Evolutionary conservation across 2,329 filamentous ascomycete genomes (phyloP).

Genomic region (Colletotrichum aenigma): DNA sequence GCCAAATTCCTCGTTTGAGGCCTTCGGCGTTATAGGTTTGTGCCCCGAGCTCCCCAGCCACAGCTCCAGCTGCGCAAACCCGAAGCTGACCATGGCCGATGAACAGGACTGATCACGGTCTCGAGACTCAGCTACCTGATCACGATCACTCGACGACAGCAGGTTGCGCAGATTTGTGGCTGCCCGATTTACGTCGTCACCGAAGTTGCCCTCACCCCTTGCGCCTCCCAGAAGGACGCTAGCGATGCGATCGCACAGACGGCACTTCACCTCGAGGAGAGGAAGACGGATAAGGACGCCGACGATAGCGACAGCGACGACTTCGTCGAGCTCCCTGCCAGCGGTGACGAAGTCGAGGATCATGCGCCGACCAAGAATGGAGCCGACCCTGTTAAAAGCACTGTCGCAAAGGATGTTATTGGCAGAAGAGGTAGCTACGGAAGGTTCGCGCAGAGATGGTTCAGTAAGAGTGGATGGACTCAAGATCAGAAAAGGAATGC

Average conservation of each 20-base stretch:
- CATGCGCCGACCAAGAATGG: slow-evolving; percentile 32
- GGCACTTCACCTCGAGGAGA: slow-evolving; percentile 42
- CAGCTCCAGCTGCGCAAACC: neutral
- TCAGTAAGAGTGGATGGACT: slow-evolving; percentile 83
- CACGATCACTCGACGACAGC: slow-evolving; percentile 82
- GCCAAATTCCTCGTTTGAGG: slow-evolving; percentile 58
- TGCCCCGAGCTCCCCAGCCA: slow-evolving; percentile 6
- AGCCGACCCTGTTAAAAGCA: slow-evolving; percentile 49
- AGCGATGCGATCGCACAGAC: slow-evolving; percentile 72
- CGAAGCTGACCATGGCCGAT: slow-evolving; percentile 9
- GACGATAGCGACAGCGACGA: slow-evolving; percentile 54
- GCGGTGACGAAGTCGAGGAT: slow-evolving; percentile 50
- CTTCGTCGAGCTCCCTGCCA: slow-evolving; percentile 37
- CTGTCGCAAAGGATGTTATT: slow-evolving; percentile 88
- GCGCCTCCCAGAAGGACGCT: slow-evolving; percentile 77
- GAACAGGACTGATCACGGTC: slow-evolving; percentile 79
- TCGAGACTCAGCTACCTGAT: slow-evolving; percentile 84
- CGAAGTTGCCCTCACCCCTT: slow-evolving; percentile 88
- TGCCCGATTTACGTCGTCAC: slow-evolving; percentile 86
- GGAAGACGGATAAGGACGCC: slow-evolving; percentile 42
- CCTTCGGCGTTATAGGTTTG: slow-evolving; percentile 64
- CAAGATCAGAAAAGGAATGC: slow-evolving; percentile 72
- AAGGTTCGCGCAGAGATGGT: slow-evolving; percentile 89
- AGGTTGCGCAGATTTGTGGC: slow-evolving; percentile 86
- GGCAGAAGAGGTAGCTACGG: slow-evolving; percentile 83